Percentiles rank a stretch among this genome's conserved stretches.
These are phyloP conservation scores for Picea mariana DNA, from an alignment of 83 land plant genomes.

Conservation along the genomic window DNA sequence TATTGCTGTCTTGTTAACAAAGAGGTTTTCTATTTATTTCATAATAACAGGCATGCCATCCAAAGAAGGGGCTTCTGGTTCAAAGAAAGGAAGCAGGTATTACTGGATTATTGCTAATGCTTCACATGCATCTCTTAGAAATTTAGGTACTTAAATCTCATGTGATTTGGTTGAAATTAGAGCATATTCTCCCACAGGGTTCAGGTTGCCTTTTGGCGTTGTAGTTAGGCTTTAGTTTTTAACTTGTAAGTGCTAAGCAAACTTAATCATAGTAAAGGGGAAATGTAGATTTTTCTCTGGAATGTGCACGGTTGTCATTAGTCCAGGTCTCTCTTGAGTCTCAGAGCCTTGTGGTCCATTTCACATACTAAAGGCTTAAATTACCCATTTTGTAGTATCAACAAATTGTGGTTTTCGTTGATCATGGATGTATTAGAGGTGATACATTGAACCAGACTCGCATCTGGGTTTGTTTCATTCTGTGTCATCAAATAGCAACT, in stretches of 20 bases:
- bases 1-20: constrained; percentile 46
- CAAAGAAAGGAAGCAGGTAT: constrained; percentile 96
- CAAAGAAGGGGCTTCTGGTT: constrained; percentile 86
- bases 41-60: constrained; percentile 85
- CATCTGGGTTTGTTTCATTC: constrained; percentile 8
- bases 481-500: background rate
- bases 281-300: background rate
- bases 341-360: background rate
- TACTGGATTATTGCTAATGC: constrained; percentile 20
- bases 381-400: background rate
- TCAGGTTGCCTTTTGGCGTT: constrained; percentile 5
- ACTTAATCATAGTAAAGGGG: background rate
- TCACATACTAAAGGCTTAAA: background rate
- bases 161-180: background rate
- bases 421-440: background rate
- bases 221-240: background rate
- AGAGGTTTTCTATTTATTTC: constrained; percentile 68
- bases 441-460: background rate
- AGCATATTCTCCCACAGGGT: constrained; percentile 13
- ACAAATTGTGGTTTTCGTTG: background rate
- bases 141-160: constrained; percentile 12
- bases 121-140: constrained; percentile 20
- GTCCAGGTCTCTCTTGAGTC: background rate
- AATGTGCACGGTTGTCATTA: background rate
- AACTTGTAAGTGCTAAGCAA: background rate